Percentiles rank a stretch among this genome's conserved stretches.
phyloP scores from a whole-genome alignment of 345 rosid species.

The Euphorbia tirucalli region DNA sequence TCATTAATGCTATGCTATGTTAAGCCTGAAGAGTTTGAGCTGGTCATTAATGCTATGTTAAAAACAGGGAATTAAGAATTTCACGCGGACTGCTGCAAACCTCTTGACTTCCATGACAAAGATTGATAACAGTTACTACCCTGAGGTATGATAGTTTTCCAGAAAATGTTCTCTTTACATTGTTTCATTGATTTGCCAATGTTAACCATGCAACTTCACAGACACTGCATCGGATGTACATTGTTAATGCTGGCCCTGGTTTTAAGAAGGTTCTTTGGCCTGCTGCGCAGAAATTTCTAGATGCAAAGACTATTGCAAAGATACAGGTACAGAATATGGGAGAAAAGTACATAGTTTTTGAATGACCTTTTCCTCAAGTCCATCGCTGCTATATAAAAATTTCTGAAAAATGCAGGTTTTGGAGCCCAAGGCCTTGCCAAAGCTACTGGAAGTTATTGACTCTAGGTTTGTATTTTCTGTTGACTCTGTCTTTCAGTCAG shows the following conservation, averaged over 20 bases:
- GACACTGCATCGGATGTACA: slow-evolving; percentile 85
- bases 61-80: slow-evolving; percentile 86
- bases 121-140: slow-evolving; percentile 80
- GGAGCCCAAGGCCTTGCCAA: slow-evolving; percentile 71
- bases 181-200: slow-evolving; percentile 18
- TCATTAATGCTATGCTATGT: slow-evolving; percentile 20
- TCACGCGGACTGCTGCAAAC: slow-evolving; percentile 76
- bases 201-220: slow-evolving; percentile 32
- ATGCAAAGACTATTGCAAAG: slow-evolving; percentile 75
- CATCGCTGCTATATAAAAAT: slow-evolving; percentile 11
- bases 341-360: slow-evolving; percentile 21
- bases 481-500: neutral
- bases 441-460: slow-evolving; percentile 75
- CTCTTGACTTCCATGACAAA: slow-evolving; percentile 77
- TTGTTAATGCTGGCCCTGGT: slow-evolving; percentile 94
- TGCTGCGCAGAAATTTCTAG: slow-evolving; percentile 94
- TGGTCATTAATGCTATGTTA: slow-evolving; percentile 19
- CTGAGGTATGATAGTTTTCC: slow-evolving; percentile 63
- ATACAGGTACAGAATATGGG: slow-evolving; percentile 56
- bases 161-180: neutral
- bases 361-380: slow-evolving; percentile 9
- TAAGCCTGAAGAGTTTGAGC: slow-evolving; percentile 24
- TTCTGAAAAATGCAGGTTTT: slow-evolving; percentile 57
- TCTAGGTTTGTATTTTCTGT: slow-evolving; percentile 49
- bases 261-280: slow-evolving; percentile 99